These are phyloP conservation scores for Diutina siamensis DNA, from an alignment of 1,139 yeast genomes.

Conservation along the genomic window DNA sequence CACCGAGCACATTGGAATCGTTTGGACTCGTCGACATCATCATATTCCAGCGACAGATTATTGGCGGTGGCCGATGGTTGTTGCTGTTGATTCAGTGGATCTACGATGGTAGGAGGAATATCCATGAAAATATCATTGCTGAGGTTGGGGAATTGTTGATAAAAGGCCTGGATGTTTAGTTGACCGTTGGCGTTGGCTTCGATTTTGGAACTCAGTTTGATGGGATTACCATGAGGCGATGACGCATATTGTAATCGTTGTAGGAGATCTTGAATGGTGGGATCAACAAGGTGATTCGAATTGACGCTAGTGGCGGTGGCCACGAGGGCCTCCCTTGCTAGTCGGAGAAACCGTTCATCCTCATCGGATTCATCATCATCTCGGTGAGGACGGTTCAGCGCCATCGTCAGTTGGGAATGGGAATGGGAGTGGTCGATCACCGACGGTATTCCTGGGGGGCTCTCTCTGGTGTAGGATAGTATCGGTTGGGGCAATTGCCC, in stretches of 20 bases:
- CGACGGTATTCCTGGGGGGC: background rate
- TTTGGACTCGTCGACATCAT: slow-evolving; percentile 11
- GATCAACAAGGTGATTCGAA: slow-evolving; percentile 25
- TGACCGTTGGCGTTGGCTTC: slow-evolving; percentile 31
- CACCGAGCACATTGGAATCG: slow-evolving; percentile 39
- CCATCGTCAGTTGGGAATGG: background rate
- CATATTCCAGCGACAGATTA: background rate
- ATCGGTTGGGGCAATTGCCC: background rate
- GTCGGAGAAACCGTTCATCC: slow-evolving; percentile 28
- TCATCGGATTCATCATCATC: slow-evolving; percentile 17
- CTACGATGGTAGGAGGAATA: slow-evolving; percentile 6
- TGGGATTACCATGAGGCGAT: slow-evolving; percentile 24
- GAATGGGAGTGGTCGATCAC: background rate
- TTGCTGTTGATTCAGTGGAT: slow-evolving; percentile 8
- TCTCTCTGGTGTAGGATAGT: background rate
- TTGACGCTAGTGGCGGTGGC: slow-evolving; percentile 18
- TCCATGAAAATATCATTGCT: slow-evolving; percentile 28
- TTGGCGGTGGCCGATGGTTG: background rate
- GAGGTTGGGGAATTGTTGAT: slow-evolving; percentile 31
- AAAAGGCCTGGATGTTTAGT: slow-evolving; percentile 32
- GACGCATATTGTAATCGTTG: slow-evolving; percentile 10
- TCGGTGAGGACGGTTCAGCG: background rate
- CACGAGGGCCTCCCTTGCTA: slow-evolving; percentile 36
- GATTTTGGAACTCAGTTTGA: slow-evolving; percentile 23
- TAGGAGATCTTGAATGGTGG: slow-evolving; percentile 41